Conservation (phyloP, 2,329 filamentous ascomycete species). For the Byssochlamys sp. region DNA sequence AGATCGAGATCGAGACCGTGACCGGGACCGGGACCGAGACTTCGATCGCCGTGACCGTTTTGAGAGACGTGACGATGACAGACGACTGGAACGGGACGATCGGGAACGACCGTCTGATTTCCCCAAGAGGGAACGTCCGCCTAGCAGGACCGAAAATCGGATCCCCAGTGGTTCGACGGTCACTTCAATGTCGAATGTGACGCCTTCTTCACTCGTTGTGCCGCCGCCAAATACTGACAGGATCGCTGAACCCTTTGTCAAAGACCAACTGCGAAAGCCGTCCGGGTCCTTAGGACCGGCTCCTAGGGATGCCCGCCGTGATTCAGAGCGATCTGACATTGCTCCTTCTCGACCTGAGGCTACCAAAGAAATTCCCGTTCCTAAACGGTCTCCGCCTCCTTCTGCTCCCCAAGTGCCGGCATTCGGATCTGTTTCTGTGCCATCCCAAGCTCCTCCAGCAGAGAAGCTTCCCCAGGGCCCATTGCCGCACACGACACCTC, state of each 20-base stretch:
- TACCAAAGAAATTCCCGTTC: conserved; percentile 16
- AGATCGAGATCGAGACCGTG: conserved; percentile 9
- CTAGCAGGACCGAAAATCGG: conserved; percentile 21
- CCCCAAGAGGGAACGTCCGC: conserved; percentile 34
- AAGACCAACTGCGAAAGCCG: conserved; percentile 18
- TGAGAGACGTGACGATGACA: conserved; percentile 25
- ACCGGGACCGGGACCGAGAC: conserved; percentile 20
- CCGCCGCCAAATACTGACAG: conserved; percentile 14
- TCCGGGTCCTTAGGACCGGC: conserved; percentile 7
- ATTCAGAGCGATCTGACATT: conserved; percentile 21
- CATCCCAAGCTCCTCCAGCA: conserved; percentile 13
- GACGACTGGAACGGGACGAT: conserved; percentile 21
- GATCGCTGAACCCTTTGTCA: conserved; percentile 13
- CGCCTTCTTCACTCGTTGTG: conserved; percentile 4
- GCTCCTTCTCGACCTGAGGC: conserved; percentile 16
- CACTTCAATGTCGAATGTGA: conserved; percentile 8
- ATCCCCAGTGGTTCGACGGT: conserved; percentile 17
- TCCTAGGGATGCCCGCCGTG: conserved; percentile 21
- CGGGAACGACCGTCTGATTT: conserved; percentile 23
- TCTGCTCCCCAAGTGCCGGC: conserved; percentile 35
- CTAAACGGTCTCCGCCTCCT: conserved; percentile 28
- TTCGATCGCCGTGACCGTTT: conserved; percentile 25
- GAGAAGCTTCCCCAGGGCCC: conserved; percentile 13
- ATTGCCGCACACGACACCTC: conserved; percentile 1
- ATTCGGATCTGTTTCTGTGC: conserved; percentile 30